A percentile compares a stretch with the other conserved stretches of the same genome.
Conservation (phyloP, 2,329 filamentous ascomycete species). For the Fusarium temperatum region DNA sequence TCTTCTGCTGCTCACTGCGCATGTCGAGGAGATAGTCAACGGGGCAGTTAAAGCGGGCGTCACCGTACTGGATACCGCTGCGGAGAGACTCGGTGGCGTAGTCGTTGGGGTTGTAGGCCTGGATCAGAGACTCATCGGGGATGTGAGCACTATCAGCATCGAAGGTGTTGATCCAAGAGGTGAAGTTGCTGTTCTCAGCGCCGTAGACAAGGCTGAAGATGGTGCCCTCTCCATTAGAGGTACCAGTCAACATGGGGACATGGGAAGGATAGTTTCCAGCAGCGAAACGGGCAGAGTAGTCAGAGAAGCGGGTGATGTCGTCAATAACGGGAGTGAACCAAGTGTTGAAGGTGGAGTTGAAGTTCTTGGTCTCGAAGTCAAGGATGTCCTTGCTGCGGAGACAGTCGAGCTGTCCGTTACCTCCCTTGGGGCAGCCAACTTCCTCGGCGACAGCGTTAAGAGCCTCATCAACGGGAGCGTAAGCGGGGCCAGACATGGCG, state of each 20-base stretch:
- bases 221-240: constrained; percentile 48
- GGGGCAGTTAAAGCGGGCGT: constrained; percentile 57
- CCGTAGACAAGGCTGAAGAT: constrained; percentile 50
- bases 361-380: constrained; percentile 36
- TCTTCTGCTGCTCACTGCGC: constrained; percentile 49
- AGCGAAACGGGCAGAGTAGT: constrained; percentile 41
- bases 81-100: constrained; percentile 50
- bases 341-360: constrained; percentile 48
- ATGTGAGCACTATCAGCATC: constrained; percentile 37
- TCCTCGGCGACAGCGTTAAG: constrained; percentile 50
- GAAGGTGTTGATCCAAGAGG: constrained; percentile 40
- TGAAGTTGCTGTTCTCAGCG: constrained; percentile 43
- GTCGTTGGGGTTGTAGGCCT: constrained; percentile 41
- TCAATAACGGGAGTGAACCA: constrained; percentile 54
- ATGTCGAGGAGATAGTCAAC: constrained; percentile 52
- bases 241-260: constrained; percentile 49
- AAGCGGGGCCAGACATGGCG: constrained; percentile 51
- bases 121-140: constrained; percentile 18
- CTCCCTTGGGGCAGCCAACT: constrained; percentile 46
- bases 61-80: constrained; percentile 55
- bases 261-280: constrained; percentile 44
- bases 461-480: constrained; percentile 49
- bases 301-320: constrained; percentile 45
- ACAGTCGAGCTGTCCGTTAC: constrained; percentile 49
- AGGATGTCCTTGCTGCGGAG: constrained; percentile 45